Percentiles rank a stretch among this genome's conserved stretches.
phyloP scores from a whole-genome alignment of 2,329 filamentous ascomycete species.

The Apiospora marii region DNA sequence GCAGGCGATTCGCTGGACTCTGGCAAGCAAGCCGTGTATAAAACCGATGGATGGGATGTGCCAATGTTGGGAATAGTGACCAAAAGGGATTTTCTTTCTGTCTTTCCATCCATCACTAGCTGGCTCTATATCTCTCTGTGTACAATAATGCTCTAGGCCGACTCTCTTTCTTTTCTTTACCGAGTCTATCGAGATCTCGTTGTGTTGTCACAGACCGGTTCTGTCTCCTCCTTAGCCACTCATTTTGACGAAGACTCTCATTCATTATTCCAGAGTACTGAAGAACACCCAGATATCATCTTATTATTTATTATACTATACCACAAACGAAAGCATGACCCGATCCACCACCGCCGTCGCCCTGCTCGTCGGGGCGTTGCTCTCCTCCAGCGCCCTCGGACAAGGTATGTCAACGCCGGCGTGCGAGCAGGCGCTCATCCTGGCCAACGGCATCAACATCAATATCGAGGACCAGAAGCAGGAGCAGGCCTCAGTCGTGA shows the following conservation, averaged over 20 bases:
- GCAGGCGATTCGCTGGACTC: background rate
- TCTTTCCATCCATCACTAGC: background rate
- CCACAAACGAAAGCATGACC: background rate
- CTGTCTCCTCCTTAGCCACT: background rate
- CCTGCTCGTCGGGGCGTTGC: background rate
- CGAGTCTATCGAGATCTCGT: background rate
- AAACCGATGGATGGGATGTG: background rate
- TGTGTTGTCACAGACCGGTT: background rate
- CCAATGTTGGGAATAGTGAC: background rate
- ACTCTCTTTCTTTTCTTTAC: background rate
- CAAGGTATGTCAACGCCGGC: background rate
- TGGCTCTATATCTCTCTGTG: background rate
- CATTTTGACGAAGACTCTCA: background rate
- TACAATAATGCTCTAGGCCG: background rate
- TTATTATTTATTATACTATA: too few species aligned
- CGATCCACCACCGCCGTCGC: background rate
- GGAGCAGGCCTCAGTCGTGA: constrained; percentile 31
- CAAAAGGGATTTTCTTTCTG: background rate
- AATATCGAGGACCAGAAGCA: constrained; percentile 37
- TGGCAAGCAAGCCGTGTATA: background rate
- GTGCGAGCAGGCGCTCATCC: constrained; percentile 33
- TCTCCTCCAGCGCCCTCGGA: background rate
- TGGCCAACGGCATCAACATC: constrained; percentile 34
- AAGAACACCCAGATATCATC: background rate
- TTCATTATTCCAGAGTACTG: background rate